These are phyloP conservation scores for Viridothelium virens DNA, from an alignment of 495 filamentous ascomycete species.

Conservation along the genomic window DNA sequence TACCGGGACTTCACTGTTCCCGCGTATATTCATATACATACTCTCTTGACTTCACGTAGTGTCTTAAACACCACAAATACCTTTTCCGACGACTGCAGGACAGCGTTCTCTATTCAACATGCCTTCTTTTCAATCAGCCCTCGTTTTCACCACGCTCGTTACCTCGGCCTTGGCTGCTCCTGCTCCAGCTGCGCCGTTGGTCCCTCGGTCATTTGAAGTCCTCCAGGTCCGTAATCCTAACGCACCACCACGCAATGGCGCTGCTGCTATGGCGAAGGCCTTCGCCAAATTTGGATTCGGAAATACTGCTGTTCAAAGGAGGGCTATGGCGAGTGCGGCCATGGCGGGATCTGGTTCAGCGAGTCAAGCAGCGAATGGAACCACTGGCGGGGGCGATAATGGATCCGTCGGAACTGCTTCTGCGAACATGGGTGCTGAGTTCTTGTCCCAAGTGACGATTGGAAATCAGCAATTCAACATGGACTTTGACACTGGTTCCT, in stretches of 20 bases:
- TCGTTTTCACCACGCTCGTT: constrained; percentile 1
- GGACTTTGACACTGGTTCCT: constrained; percentile 77
- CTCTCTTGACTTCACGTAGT: neutral
- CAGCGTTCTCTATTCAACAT: neutral
- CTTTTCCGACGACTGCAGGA: neutral
- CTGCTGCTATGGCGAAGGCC: constrained; percentile 1
- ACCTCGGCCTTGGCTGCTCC: neutral
- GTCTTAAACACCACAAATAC: neutral
- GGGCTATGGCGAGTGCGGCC: neutral
- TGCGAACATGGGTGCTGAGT: constrained; percentile 41
- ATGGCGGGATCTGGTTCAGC: constrained; percentile 2
- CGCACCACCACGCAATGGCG: neutral
- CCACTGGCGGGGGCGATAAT: neutral
- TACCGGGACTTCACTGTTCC: constrained; percentile 1
- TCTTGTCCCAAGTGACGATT: constrained; percentile 61
- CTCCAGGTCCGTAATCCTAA: neutral
- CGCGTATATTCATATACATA: constrained; percentile 4
- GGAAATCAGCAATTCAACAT: constrained; percentile 67
- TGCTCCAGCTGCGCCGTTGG: neutral
- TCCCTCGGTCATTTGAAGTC: neutral
- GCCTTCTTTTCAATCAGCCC: constrained; percentile 7
- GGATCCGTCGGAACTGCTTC: neutral
- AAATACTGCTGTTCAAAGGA: neutral
- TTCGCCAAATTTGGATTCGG: neutral
- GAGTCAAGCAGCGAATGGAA: neutral